phyloP scores from a whole-genome alignment of 169 alveolate genomes.

The Plasmodium chabaudi region DNA sequence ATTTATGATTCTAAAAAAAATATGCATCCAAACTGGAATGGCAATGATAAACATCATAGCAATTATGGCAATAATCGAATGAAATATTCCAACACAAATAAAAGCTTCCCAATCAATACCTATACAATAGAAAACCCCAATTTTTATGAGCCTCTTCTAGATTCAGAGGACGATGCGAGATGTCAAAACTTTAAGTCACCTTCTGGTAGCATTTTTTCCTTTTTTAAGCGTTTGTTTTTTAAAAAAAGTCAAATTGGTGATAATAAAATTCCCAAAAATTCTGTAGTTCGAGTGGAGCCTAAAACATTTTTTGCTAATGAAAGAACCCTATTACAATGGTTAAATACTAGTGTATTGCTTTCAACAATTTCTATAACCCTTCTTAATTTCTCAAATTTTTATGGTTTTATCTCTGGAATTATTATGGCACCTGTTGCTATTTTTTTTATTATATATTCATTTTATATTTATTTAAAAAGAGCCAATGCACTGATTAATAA shows the following conservation, averaged over 20 bases:
- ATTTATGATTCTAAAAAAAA: no score
- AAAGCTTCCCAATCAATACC: neutral
- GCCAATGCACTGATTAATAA: slow-evolving; percentile 83
- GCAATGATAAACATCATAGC: neutral
- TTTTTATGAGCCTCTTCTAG: slow-evolving; percentile 53
- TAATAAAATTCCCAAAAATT: slow-evolving; percentile 29
- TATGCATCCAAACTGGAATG: neutral
- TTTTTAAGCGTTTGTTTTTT: slow-evolving; percentile 26
- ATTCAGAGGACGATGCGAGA: slow-evolving; percentile 1
- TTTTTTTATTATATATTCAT: slow-evolving; percentile 84
- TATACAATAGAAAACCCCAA: slow-evolving; percentile 11
- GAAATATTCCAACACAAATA: slow-evolving; percentile 2
- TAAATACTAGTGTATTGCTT: slow-evolving; percentile 84
- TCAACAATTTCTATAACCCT: slow-evolving; percentile 85
- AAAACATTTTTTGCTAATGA: slow-evolving; percentile 89
- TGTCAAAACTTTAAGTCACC: slow-evolving; percentile 17
- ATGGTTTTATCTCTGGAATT: slow-evolving; percentile 83
- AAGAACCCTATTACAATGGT: slow-evolving; percentile 85
- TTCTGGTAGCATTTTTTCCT: slow-evolving; percentile 10
- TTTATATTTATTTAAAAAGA: slow-evolving; percentile 82
- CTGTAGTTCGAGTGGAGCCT: slow-evolving; percentile 88
- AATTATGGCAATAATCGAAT: neutral
- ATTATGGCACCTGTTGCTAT: slow-evolving; percentile 87
- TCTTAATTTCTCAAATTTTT: slow-evolving; percentile 82
- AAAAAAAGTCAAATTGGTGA: slow-evolving; percentile 13